phyloP scores from a whole-genome alignment of 169 alveolate species.

The Cryptosporidium viatorum region DNA sequence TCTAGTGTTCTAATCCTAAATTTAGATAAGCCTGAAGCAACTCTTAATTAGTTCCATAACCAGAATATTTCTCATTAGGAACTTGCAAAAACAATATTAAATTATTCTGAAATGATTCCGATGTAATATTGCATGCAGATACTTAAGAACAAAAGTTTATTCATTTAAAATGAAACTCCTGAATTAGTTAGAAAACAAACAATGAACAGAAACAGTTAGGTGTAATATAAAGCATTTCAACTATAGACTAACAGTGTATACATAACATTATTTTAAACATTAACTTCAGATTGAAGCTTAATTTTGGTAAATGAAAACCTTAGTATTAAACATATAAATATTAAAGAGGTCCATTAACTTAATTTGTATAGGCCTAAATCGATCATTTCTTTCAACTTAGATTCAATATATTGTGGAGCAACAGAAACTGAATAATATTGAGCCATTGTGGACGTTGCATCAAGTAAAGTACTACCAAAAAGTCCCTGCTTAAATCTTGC shows the following conservation, averaged over 20 bases:
- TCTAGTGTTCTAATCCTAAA: too few species aligned
- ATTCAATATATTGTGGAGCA: constrained; percentile 70
- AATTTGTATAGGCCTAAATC: constrained; percentile 35
- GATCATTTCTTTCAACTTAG: constrained; percentile 50
- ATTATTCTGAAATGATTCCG: background rate
- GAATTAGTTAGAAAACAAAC: background rate
- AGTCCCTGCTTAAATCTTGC: constrained; percentile 48
- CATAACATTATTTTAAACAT: too few species aligned
- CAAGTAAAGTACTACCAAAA: constrained; percentile 49
- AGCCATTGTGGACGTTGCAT: constrained; percentile 60
- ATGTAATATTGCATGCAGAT: too few species aligned
- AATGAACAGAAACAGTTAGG: background rate
- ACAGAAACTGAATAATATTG: constrained; percentile 68
- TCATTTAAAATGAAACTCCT: too few species aligned
- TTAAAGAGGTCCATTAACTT: background rate
- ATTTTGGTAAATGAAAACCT: background rate
- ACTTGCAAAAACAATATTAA: too few species aligned
- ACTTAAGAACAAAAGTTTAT: too few species aligned
- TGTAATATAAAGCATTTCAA: background rate
- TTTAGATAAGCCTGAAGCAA: too few species aligned
- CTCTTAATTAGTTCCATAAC: too few species aligned
- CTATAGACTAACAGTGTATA: background rate
- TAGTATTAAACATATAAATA: background rate
- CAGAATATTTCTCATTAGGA: too few species aligned
- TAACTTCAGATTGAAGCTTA: too few species aligned